These are phyloP conservation scores for Byssothecium circinans DNA, from an alignment of 2,329 filamentous ascomycete genomes.

Conservation along the genomic window DNA sequence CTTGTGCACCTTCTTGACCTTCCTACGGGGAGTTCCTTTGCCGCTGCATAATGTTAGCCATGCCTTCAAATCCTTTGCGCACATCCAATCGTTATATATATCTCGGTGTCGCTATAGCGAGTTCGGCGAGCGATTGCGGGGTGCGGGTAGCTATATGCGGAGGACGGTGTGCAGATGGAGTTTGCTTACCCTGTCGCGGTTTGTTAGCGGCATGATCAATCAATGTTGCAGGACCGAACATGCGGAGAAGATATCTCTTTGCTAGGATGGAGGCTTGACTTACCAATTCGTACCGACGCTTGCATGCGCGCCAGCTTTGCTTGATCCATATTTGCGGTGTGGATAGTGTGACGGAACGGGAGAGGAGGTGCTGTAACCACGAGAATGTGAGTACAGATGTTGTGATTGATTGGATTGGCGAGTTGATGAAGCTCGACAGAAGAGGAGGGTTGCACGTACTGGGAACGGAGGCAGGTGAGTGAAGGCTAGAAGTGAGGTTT, in stretches of 20 bases:
- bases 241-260: neutral
- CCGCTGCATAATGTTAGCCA: constrained; percentile 61
- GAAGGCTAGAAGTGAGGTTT: constrained; percentile 15
- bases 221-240: neutral
- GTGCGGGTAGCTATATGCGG: neutral
- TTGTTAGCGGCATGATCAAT: constrained; percentile 4
- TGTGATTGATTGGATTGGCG: neutral
- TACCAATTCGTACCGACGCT: constrained; percentile 49
- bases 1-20: constrained; percentile 97
- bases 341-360: constrained; percentile 22
- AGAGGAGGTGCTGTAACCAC: constrained; percentile 3
- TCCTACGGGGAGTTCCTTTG: constrained; percentile 96
- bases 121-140: neutral
- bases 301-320: constrained; percentile 51
- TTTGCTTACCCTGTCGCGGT: constrained; percentile 36
- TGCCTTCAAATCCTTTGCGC: neutral
- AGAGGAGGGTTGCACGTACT: constrained; percentile 12
- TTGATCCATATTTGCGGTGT: constrained; percentile 49
- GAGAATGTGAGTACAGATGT: constrained; percentile 1
- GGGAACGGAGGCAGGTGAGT: constrained; percentile 9
- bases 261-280: constrained; percentile 20
- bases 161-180: constrained; percentile 15
- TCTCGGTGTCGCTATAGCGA: neutral
- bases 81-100: neutral
- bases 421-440: neutral